Conservation (phyloP, 2,329 filamentous ascomycete species). For the Cladosporium sp. region DNA sequence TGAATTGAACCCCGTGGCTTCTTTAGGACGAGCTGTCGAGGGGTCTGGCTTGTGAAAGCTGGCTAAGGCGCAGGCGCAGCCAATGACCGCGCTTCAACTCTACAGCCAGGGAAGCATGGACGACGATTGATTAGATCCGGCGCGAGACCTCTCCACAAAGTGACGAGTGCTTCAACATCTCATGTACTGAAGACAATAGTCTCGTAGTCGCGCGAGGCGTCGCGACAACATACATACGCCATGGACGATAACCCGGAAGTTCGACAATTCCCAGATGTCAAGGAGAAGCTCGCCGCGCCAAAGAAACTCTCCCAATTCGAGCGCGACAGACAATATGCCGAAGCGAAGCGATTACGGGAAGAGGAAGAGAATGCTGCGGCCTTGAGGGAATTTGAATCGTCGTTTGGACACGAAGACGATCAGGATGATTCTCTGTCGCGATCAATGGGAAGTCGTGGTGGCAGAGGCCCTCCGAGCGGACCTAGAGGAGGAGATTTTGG, state of each 20-base stretch:
- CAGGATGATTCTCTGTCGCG: slow-evolving; percentile 17
- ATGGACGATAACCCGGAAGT: slow-evolving; percentile 21
- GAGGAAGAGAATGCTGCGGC: slow-evolving; percentile 83
- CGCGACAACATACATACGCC: background rate
- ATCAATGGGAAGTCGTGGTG: slow-evolving; percentile 12
- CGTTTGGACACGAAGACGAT: slow-evolving; percentile 57
- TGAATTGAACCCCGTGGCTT: background rate
- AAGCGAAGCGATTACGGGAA: slow-evolving; percentile 80
- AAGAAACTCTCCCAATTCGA: slow-evolving; percentile 85
- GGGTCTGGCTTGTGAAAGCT: slow-evolving; percentile 11
- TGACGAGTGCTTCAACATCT: no score
- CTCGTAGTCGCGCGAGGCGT: no score
- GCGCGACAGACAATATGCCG: slow-evolving; percentile 79
- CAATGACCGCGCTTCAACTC: background rate
- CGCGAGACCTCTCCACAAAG: no score
- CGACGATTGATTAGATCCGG: no score
- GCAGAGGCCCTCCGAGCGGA: slow-evolving; percentile 31
- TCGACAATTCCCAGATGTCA: slow-evolving; percentile 62
- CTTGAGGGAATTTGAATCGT: slow-evolving; percentile 82
- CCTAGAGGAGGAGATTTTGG: slow-evolving; percentile 34
- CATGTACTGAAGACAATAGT: no score
- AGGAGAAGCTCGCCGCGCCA: slow-evolving; percentile 68
- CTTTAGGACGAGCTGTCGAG: slow-evolving; percentile 5
- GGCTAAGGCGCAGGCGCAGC: background rate
- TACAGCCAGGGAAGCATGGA: no score